These are phyloP conservation scores for Henckelia pumila DNA, from an alignment of 257 asterid genomes.

Conservation along the genomic window DNA sequence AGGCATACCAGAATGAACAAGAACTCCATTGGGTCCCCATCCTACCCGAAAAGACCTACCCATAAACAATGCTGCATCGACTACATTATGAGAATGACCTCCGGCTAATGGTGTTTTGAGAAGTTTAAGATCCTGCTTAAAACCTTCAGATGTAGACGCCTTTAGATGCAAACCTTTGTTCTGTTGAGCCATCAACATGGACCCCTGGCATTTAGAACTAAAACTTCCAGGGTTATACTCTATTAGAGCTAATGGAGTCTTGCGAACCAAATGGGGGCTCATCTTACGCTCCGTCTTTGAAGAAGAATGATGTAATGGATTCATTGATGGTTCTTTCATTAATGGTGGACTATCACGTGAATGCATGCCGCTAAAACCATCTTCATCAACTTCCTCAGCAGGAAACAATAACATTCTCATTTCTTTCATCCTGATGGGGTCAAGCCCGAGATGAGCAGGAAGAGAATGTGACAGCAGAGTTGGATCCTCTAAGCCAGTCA, in stretches of 20 bases:
- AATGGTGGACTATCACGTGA: constrained; percentile 42
- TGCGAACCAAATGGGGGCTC: constrained; percentile 55
- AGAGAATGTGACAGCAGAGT: constrained; percentile 82
- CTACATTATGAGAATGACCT: constrained; percentile 61
- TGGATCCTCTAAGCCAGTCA: constrained; percentile 39
- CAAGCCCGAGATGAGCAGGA: constrained; percentile 96
- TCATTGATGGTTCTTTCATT: constrained; percentile 54
- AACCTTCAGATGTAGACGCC: constrained; percentile 64
- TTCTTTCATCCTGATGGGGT: constrained; percentile 81
- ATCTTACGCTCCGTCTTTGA: constrained; percentile 32
- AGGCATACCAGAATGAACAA: constrained; percentile 89
- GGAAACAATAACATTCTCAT: constrained; percentile 74
- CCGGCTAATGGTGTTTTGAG: constrained; percentile 60
- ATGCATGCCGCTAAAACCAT: constrained; percentile 40
- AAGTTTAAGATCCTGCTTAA: constrained; percentile 54
- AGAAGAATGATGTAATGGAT: constrained; percentile 53
- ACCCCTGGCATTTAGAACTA: constrained; percentile 59
- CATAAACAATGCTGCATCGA: constrained; percentile 97
- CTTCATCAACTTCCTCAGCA: constrained; percentile 58
- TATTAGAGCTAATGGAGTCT: constrained; percentile 83
- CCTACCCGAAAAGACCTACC: constrained; percentile 98
- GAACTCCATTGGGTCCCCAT: constrained; percentile 97
- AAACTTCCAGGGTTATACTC: constrained; percentile 75
- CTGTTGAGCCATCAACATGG: constrained; percentile 75
- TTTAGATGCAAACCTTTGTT: constrained; percentile 57